Evolutionary conservation across 139 green algal species (phyloP).

Genomic region (Dunaliella sp.): DNA sequence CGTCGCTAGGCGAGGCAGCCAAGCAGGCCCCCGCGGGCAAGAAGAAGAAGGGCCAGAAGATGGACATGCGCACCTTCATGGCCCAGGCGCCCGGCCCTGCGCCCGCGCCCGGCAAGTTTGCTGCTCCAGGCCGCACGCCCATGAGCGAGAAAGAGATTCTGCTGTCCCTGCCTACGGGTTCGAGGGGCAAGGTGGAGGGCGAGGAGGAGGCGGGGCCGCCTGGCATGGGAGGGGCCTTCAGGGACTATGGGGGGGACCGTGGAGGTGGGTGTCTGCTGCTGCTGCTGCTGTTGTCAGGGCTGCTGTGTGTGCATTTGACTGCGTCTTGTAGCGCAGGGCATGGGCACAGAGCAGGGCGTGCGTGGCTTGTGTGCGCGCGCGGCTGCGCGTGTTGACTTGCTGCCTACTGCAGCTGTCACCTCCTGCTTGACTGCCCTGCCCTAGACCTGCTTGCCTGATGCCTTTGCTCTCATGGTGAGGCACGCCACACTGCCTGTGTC

Average conservation of each 20-base stretch:
- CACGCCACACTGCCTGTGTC: no score
- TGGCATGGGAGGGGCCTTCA: conserved; percentile 71
- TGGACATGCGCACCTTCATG: background rate
- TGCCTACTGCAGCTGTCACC: no score
- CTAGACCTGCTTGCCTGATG: no score
- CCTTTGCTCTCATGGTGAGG: no score
- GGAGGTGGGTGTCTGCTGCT: conserved; percentile 1
- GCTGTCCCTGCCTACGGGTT: background rate
- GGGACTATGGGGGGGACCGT: conserved; percentile 66
- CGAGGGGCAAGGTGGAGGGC: conserved; percentile 17
- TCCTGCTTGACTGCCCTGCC: no score
- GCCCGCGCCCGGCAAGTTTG: background rate
- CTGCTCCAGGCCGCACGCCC: no score
- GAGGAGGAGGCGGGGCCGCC: conserved; percentile 11
- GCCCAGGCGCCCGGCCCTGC: background rate
- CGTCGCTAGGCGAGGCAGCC: conserved; percentile 44
- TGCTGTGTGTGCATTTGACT: no score
- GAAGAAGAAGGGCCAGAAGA: conserved; percentile 30
- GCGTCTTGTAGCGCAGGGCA: no score
- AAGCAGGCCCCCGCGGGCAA: conserved; percentile 47
- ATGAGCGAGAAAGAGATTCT: conserved; percentile 6
- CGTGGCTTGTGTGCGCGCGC: no score
- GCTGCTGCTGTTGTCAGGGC: no score
- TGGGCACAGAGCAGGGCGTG: no score
- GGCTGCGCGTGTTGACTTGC: no score